Conservation (phyloP, 805 yeast genomes). For the Debaryomyces tyrocola region DNA sequence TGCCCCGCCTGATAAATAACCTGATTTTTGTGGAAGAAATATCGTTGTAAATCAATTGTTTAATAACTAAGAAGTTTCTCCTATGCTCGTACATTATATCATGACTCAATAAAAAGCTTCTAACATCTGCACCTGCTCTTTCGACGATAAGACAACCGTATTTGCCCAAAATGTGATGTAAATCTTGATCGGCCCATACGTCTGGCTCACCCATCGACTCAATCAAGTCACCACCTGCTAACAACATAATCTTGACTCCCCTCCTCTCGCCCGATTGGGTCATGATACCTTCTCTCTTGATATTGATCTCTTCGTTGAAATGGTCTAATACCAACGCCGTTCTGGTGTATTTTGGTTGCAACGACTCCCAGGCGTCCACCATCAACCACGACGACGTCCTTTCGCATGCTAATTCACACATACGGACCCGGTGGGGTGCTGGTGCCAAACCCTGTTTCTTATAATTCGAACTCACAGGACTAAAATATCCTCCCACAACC, state of each 20-base stretch:
- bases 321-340: conserved; percentile 96
- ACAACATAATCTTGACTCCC: conserved; percentile 91
- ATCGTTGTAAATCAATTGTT: conserved; percentile 94
- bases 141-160: conserved; percentile 97
- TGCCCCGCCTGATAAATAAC: conserved; percentile 86
- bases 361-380: conserved; percentile 99
- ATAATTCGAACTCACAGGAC: conserved; percentile 93
- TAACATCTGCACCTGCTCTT: conserved; percentile 93
- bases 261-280: conserved; percentile 58
- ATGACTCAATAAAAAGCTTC: conserved; percentile 87
- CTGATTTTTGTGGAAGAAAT: conserved; percentile 94
- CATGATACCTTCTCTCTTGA: conserved; percentile 80
- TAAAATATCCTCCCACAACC: conserved; percentile 93
- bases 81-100: conserved; percentile 98
- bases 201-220: conserved; percentile 99
- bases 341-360: conserved; percentile 87
- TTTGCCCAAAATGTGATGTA: conserved; percentile 91
- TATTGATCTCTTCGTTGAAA: conserved; percentile 91
- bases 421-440: conserved; percentile 85
- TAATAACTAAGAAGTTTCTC: conserved; percentile 88
- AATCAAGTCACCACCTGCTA: conserved; percentile 97
- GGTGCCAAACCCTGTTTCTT: conserved; percentile 91
- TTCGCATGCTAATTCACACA: conserved; percentile 98
- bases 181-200: conserved; percentile 96
- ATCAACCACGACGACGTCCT: conserved; percentile 95